Evolutionary conservation across 2,329 filamentous ascomycete genomes (phyloP).

Genomic region (Intubia oerlemansii): DNA sequence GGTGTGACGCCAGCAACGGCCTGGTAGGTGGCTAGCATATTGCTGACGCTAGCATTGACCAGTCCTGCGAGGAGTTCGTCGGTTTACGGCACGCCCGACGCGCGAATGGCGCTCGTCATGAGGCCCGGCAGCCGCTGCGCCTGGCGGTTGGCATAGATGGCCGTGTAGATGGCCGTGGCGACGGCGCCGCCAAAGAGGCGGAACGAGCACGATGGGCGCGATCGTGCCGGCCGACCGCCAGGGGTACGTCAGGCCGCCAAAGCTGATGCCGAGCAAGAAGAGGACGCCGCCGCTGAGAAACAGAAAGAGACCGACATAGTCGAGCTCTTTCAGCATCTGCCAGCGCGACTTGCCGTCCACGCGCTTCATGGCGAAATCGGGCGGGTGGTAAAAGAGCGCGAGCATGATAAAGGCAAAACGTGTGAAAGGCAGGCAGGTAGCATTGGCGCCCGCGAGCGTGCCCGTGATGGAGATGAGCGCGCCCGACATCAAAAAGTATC

Average conservation of each 20-base stretch:
- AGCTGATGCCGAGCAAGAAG: slow-evolving; percentile 21
- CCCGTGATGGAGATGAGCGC: slow-evolving; percentile 3
- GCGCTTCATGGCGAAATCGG: slow-evolving; percentile 15
- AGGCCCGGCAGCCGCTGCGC: slow-evolving; percentile 8
- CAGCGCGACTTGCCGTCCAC: slow-evolving; percentile 10
- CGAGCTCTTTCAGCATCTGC: slow-evolving; percentile 16
- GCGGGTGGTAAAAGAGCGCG: slow-evolving; percentile 14
- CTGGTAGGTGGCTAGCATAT: slow-evolving; percentile 14
- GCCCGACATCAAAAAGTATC: slow-evolving; percentile 5
- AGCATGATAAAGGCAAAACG: slow-evolving; percentile 8
- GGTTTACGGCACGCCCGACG: slow-evolving; percentile 8
- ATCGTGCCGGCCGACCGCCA: slow-evolving; percentile 18
- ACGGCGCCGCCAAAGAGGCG: slow-evolving; percentile 17
- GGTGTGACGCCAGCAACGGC: slow-evolving; percentile 12
- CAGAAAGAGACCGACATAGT: slow-evolving; percentile 11
- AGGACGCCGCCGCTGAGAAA: slow-evolving; percentile 14
- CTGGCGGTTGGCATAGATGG: slow-evolving; percentile 14
- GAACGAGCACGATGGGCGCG: slow-evolving; percentile 13
- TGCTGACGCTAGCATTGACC: slow-evolving; percentile 12
- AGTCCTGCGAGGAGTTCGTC: slow-evolving; percentile 8
- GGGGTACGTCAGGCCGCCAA: slow-evolving; percentile 19
- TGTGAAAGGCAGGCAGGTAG: slow-evolving; percentile 9
- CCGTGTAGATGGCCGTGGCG: slow-evolving; percentile 17
- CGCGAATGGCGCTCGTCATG: too few species aligned
- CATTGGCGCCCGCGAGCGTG: slow-evolving; percentile 6